These are phyloP conservation scores for Alloascoidea africana DNA, from an alignment of 805 yeast genomes.

Conservation along the genomic window DNA sequence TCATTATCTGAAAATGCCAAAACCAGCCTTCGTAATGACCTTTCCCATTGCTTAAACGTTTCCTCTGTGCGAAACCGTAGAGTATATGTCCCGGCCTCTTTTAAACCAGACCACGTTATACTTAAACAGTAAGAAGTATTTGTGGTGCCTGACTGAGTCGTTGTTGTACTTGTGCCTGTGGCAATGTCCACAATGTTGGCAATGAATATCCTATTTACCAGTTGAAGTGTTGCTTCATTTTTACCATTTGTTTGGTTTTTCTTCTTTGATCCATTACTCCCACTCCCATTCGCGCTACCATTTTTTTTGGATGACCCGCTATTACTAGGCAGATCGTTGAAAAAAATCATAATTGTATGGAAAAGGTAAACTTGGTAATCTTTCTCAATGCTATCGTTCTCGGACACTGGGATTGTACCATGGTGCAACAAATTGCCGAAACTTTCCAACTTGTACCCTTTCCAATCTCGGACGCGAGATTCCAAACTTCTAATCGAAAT, in stretches of 20 bases:
- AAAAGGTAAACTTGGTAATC: constrained; percentile 85
- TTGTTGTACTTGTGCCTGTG: constrained; percentile 6
- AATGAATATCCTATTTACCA: constrained; percentile 73
- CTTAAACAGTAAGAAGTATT: not conserved
- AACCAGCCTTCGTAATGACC: constrained; percentile 16
- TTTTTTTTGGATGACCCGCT: constrained; percentile 16
- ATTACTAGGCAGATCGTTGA: too few relatives aligned
- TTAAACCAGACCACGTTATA: constrained; percentile 7
- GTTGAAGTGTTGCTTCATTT: constrained; percentile 24
- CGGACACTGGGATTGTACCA: constrained; percentile 35
- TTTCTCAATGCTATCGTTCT: constrained; percentile 34
- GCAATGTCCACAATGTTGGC: constrained; percentile 42
- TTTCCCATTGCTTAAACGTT: constrained; percentile 64
- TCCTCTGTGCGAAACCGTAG: constrained; percentile 78
- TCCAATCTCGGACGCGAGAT: constrained; percentile 80
- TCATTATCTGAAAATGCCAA: not conserved
- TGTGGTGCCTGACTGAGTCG: constrained; percentile 12
- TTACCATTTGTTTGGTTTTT: constrained; percentile 21
- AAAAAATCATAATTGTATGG: constrained; percentile 51
- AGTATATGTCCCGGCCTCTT: constrained; percentile 73
- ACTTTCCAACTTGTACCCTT: constrained; percentile 63
- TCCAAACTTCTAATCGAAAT: constrained; percentile 51
- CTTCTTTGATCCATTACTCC: constrained; percentile 30
- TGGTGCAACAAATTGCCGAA: constrained; percentile 78
- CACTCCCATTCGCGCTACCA: not conserved